Evolutionary conservation across 2,329 filamentous ascomycete genomes (phyloP).

Genomic region (Botrytis hyacinthi): DNA sequence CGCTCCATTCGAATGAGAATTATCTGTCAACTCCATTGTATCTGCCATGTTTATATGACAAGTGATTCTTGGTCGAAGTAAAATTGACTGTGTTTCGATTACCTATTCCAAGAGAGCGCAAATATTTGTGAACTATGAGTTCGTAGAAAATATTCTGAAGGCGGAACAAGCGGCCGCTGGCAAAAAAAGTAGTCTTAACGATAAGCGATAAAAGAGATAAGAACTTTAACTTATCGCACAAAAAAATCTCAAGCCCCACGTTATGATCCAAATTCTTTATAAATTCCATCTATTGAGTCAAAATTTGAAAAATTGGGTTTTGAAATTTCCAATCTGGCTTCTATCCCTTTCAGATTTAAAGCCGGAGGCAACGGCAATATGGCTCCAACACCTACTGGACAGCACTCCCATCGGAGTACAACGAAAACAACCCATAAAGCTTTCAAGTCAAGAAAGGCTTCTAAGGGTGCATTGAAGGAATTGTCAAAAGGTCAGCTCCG

Average conservation of each 20-base stretch:
- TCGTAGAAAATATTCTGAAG: neutral
- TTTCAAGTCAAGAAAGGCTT: slow-evolving; percentile 89
- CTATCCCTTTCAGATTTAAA: slow-evolving; percentile 84
- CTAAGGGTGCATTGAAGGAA: slow-evolving; percentile 83
- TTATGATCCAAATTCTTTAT: slow-evolving; percentile 7
- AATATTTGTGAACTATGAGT: slow-evolving; percentile 12
- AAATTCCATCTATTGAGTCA: neutral
- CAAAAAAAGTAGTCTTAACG: neutral
- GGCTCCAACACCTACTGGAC: slow-evolving; percentile 65
- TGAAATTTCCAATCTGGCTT: slow-evolving; percentile 54
- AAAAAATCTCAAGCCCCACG: slow-evolving; percentile 17
- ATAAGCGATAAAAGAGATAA: slow-evolving; percentile 24
- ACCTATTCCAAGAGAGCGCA: neutral
- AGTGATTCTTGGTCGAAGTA: neutral
- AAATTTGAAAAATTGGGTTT: slow-evolving; percentile 7
- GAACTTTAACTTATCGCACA: slow-evolving; percentile 25
- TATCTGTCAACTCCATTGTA: slow-evolving; percentile 23
- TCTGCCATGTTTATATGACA: slow-evolving; percentile 23
- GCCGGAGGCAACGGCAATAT: slow-evolving; percentile 67
- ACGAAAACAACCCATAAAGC: slow-evolving; percentile 86
- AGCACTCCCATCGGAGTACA: slow-evolving; percentile 85
- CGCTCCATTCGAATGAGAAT: slow-evolving; percentile 50
- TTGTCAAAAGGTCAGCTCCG: slow-evolving; percentile 68
- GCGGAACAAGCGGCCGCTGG: neutral
- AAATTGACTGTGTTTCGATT: neutral